Evolutionary conservation across 768 basidiomycete genomes (phyloP).

Genomic region (Cystofilobasidium macerans): DNA sequence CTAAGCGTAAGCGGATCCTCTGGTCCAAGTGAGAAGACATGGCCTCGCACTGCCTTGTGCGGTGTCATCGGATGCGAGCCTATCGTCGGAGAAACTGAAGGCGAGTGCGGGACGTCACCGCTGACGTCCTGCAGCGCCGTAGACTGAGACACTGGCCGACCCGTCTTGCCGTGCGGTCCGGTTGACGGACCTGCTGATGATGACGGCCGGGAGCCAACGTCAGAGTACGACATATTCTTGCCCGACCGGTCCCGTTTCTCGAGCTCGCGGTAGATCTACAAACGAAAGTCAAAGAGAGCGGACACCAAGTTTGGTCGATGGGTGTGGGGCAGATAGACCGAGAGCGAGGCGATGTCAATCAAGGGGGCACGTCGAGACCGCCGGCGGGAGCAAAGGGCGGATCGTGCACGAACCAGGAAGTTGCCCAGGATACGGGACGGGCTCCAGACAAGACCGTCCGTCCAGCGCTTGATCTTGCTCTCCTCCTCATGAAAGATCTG

Average conservation of each 20-base stretch:
- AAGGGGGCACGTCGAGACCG: no score
- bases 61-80: no score
- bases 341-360: no score
- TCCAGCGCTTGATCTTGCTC: conserved; percentile 32
- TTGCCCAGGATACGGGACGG: conserved; percentile 8
- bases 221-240: background rate
- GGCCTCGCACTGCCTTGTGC: no score
- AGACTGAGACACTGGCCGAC: no score
- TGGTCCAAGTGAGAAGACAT: no score
- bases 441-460: conserved; percentile 20
- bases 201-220: background rate
- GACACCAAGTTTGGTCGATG: no score
- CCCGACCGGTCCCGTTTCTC: background rate
- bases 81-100: no score
- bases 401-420: background rate
- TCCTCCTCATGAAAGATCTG: conserved; percentile 25
- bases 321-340: background rate
- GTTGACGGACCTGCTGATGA: background rate
- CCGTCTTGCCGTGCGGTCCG: no score
- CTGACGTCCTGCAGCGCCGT: no score
- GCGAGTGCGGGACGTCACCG: no score
- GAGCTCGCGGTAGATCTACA: conserved; percentile 2
- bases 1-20: no score
- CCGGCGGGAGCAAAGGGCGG: background rate
- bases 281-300: background rate